Conservation (phyloP, 169 alveolate genomes). For the Neospora caninum region DNA sequence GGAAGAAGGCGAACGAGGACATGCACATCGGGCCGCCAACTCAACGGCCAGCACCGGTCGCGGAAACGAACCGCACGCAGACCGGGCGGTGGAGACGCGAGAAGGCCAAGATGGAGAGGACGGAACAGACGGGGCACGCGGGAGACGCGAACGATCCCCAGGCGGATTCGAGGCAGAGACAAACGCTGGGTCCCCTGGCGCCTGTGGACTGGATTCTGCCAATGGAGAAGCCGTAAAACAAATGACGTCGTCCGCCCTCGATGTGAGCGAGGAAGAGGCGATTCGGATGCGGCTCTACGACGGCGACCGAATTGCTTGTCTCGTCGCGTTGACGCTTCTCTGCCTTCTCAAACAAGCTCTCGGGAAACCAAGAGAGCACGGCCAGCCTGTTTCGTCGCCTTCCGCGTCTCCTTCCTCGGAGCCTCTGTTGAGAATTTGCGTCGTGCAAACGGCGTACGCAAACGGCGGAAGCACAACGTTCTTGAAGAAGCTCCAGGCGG, state of each 20-base stretch:
- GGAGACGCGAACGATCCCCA: neutral
- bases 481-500: conserved; percentile 23
- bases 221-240: neutral
- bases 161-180: neutral
- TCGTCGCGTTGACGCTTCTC: conserved; percentile 43
- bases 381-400: neutral
- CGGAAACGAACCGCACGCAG: neutral
- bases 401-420: neutral
- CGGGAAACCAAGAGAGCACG: neutral
- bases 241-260: neutral
- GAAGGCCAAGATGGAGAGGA: neutral
- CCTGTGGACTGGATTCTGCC: neutral
- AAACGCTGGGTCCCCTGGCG: neutral
- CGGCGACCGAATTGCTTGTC: conserved; percentile 76
- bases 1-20: too few relatives aligned
- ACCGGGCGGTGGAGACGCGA: neutral
- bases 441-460: conserved; percentile 91
- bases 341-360: conserved; percentile 27
- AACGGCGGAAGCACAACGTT: conserved; percentile 82
- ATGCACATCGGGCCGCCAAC: too few relatives aligned
- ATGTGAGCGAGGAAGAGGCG: neutral
- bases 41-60: too few relatives aligned
- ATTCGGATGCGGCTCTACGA: conserved; percentile 55
- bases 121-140: neutral
- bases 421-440: conserved; percentile 72